Percentiles rank a stretch among this genome's conserved stretches.
Evolutionary conservation across 169 alveolate genomes (phyloP).

Genomic region (Plasmodium berghei): DNA sequence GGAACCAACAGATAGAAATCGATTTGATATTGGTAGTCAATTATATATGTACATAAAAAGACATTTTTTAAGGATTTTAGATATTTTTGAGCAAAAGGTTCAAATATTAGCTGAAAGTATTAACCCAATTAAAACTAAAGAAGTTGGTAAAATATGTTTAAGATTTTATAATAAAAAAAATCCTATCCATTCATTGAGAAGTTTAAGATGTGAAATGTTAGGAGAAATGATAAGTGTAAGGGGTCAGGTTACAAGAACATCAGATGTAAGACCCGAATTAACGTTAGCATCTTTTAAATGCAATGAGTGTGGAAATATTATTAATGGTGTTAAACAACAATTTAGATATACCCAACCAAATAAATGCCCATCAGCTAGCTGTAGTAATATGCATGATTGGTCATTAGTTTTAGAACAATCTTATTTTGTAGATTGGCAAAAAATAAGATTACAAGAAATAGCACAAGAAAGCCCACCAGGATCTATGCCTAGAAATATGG

Average conservation of each 20-base stretch:
- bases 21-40: constrained; percentile 81
- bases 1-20: constrained; percentile 79
- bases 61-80: constrained; percentile 84
- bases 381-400: constrained; percentile 93
- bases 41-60: constrained; percentile 83
- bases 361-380: constrained; percentile 84
- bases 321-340: constrained; percentile 93
- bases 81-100: constrained; percentile 83
- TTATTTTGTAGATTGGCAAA: constrained; percentile 95
- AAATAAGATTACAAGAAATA: constrained; percentile 93
- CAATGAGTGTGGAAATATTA: constrained; percentile 92
- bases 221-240: constrained; percentile 94
- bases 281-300: constrained; percentile 94
- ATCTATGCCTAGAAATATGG: constrained; percentile 97
- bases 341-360: constrained; percentile 93
- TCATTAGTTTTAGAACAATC: constrained; percentile 91
- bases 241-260: constrained; percentile 97
- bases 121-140: constrained; percentile 77
- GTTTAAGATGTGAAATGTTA: constrained; percentile 89
- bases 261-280: constrained; percentile 98
- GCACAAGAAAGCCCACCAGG: constrained; percentile 96
- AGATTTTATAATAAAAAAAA: constrained; percentile 82
- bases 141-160: constrained; percentile 79
- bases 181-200: constrained; percentile 78
- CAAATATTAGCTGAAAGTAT: constrained; percentile 81